Evolutionary conservation across 306 rosid species (phyloP).

Genomic region (Elaeagnus macrophylla): DNA sequence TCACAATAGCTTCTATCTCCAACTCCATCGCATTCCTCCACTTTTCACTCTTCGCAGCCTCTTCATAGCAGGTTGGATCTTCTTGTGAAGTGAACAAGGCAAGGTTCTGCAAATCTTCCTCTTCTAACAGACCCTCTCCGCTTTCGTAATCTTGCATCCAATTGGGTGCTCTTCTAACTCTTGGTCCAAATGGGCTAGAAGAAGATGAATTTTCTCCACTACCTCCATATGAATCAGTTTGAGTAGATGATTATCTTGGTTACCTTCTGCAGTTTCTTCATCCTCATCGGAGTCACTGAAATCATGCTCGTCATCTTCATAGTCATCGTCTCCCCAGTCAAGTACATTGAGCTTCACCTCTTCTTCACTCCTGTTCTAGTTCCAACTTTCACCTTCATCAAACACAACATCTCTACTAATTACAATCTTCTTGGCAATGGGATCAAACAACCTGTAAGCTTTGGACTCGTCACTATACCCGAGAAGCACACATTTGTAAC

Average conservation of each 20-base stretch:
- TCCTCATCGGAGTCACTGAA: no score
- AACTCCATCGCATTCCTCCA: conserved; percentile 5
- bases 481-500: not conserved
- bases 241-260: no score
- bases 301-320: no score
- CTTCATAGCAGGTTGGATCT: not conserved
- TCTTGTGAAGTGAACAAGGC: no score
- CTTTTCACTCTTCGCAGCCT: not conserved
- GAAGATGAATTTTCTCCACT: no score
- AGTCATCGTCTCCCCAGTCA: conserved; percentile 10
- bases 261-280: no score
- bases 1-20: conserved; percentile 4
- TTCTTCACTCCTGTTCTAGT: conserved; percentile 6
- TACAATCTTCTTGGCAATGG: not conserved
- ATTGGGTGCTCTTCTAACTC: no score
- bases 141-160: conserved; percentile 16
- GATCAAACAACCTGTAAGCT: conserved; percentile 11
- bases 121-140: conserved; percentile 13
- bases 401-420: conserved; percentile 14
- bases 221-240: no score
- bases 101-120: conserved; percentile 3
- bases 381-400: conserved; percentile 7
- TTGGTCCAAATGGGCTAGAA: no score
- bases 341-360: not conserved
- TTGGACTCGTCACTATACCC: conserved; percentile 10